These are phyloP conservation scores for Coemansia sp. DNA, from an alignment of 192 early-diverging fungal species.

Conservation along the genomic window DNA sequence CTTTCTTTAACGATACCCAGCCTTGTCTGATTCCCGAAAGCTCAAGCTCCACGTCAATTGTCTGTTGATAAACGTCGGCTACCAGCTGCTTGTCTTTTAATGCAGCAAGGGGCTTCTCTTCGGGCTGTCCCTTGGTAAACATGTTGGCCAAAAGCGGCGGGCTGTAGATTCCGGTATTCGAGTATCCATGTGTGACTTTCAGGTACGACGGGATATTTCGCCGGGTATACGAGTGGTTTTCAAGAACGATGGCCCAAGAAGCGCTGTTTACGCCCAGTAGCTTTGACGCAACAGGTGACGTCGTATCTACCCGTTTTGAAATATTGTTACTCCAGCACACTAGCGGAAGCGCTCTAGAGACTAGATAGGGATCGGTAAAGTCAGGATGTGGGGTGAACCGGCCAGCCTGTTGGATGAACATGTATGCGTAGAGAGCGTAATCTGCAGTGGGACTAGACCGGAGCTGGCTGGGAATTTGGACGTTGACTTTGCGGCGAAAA, in stretches of 20 bases:
- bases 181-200: not conserved
- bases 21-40: constrained; percentile 14
- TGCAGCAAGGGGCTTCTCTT: not conserved
- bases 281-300: too few species aligned
- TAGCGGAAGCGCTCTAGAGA: not conserved
- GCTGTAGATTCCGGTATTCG: not conserved
- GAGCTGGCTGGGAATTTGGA: not conserved
- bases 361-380: constrained; percentile 9
- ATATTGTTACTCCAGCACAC: not conserved
- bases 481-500: not conserved
- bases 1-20: constrained; percentile 11
- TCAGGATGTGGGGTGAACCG: constrained; percentile 14
- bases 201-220: not conserved
- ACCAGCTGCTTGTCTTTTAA: not conserved
- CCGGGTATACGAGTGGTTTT: constrained; percentile 7
- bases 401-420: constrained; percentile 5
- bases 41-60: constrained; percentile 17
- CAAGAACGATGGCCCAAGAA: constrained; percentile 21
- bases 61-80: not conserved
- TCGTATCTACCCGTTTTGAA: not conserved
- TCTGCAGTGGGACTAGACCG: not conserved
- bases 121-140: not conserved
- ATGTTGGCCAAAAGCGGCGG: constrained; percentile 10
- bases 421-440: constrained; percentile 11
- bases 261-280: constrained; percentile 6